phyloP scores from a whole-genome alignment of 2,329 filamentous ascomycete species.

The Diaporthe ampelina region DNA sequence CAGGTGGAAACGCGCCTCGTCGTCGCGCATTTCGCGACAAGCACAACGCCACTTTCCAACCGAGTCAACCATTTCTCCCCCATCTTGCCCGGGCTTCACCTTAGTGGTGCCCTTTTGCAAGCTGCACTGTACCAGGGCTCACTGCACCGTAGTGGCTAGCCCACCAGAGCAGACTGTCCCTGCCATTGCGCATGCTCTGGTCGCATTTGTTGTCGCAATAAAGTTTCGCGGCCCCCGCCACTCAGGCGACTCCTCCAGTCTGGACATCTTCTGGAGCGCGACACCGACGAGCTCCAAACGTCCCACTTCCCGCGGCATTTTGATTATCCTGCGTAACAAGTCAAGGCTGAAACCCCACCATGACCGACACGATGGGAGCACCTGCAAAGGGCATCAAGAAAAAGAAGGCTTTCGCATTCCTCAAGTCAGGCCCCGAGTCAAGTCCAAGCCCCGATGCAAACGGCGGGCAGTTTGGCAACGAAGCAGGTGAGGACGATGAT shows the following conservation, averaged over 20 bases:
- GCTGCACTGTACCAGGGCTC: not conserved
- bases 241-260: not conserved
- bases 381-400: conserved; percentile 42
- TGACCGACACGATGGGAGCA: conserved; percentile 30
- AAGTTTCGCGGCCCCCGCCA: not conserved
- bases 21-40: not conserved
- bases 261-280: not conserved
- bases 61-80: not conserved
- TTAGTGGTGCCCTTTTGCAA: not conserved
- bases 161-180: not conserved
- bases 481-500: conserved; percentile 46
- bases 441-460: not conserved
- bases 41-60: conserved; percentile 7
- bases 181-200: not conserved
- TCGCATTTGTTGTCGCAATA: not conserved
- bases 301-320: not conserved
- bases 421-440: conserved; percentile 36
- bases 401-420: conserved; percentile 47
- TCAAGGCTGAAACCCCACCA: not conserved
- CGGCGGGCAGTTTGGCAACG: conserved; percentile 7
- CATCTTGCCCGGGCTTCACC: not conserved
- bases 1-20: conserved; percentile 22
- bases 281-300: not conserved
- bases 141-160: not conserved
- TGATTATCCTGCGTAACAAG: not conserved